These are phyloP conservation scores for Vitis hybrid DNA, from an alignment of 177 flowering plant species.

Conservation along the genomic window DNA sequence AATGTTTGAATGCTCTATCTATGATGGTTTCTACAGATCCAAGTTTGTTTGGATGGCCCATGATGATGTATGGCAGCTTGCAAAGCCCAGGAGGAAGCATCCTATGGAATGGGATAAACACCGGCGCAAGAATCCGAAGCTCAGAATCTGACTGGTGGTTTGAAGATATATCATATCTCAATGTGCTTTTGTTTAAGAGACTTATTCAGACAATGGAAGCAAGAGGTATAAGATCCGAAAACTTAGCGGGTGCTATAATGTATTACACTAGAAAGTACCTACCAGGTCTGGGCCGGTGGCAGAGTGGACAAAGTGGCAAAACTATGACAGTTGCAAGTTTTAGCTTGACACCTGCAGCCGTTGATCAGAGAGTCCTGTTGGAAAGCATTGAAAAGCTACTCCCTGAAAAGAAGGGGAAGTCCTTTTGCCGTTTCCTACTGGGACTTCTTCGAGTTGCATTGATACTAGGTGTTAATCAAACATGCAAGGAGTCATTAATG, in stretches of 20 bases:
- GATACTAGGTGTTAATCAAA: conserved; percentile 58
- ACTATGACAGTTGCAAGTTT: conserved; percentile 60
- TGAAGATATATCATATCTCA: conserved; percentile 79
- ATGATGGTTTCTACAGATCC: conserved; percentile 92
- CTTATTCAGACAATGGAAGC: conserved; percentile 69
- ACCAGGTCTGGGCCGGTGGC: conserved; percentile 87
- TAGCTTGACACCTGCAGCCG: conserved; percentile 54
- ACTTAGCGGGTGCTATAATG: conserved; percentile 70
- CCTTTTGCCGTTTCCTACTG: conserved; percentile 73
- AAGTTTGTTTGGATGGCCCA: conserved; percentile 96
- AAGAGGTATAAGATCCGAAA: conserved; percentile 72
- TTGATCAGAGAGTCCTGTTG: conserved; percentile 64
- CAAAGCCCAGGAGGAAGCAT: conserved; percentile 99
- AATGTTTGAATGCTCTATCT: conserved; percentile 65
- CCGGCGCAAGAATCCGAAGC: conserved; percentile 83
- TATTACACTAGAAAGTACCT: conserved; percentile 75
- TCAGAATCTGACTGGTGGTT: conserved; percentile 95
- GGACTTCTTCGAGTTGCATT: conserved; percentile 85
- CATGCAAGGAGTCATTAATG: conserved; percentile 66
- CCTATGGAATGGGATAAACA: conserved; percentile 95
- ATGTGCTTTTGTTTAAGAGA: conserved; percentile 61
- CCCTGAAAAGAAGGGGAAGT: conserved; percentile 73
- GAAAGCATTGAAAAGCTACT: conserved; percentile 70
- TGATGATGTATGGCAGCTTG: conserved; percentile 91
- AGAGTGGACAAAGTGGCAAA: conserved; percentile 48